Percentiles rank a stretch among this genome's conserved stretches.
Conservation (phyloP, 192 early-diverging fungal species). For the Gorgonomyces haynaldii region DNA sequence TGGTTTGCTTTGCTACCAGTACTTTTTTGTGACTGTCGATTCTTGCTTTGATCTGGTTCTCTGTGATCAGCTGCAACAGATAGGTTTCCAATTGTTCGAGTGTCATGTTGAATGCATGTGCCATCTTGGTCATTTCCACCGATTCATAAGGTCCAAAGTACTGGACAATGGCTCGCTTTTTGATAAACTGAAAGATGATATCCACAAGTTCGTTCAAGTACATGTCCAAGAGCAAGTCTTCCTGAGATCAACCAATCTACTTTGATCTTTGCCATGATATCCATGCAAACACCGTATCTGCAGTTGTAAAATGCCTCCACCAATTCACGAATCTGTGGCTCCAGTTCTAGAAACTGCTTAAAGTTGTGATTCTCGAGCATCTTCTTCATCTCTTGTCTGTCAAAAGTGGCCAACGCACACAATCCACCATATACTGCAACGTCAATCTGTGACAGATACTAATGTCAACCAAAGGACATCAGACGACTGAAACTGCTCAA, state of each 20-base stretch:
- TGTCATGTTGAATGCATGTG: conserved; percentile 49
- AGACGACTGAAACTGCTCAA: too few relatives aligned
- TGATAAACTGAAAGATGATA: conserved; percentile 53
- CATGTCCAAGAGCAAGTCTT: conserved; percentile 53
- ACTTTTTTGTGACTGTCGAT: conserved; percentile 86
- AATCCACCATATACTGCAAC: conserved; percentile 71
- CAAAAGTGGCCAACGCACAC: conserved; percentile 66
- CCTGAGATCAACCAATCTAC: conserved; percentile 31
- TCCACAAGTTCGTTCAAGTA: conserved; percentile 62
- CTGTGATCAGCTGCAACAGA: conserved; percentile 55
- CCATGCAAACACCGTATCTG: conserved; percentile 57
- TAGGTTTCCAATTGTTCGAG: conserved; percentile 56
- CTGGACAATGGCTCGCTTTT: conserved; percentile 65
- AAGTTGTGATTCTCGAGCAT: conserved; percentile 66
- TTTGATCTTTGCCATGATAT: conserved; percentile 53
- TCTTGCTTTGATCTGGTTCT: conserved; percentile 58
- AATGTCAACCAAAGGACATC: too few relatives aligned
- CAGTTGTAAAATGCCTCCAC: conserved; percentile 63
- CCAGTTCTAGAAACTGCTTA: conserved; percentile 69
- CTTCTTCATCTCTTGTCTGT: conserved; percentile 55
- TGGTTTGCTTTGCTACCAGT: conserved; percentile 46
- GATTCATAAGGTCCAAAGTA: conserved; percentile 71
- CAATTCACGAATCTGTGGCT: conserved; percentile 63
- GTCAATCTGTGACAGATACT: conserved; percentile 57
- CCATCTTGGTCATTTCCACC: conserved; percentile 71